Conservation (phyloP, 352 stramenopile genomes). For the Ophiocytium majus region DNA sequence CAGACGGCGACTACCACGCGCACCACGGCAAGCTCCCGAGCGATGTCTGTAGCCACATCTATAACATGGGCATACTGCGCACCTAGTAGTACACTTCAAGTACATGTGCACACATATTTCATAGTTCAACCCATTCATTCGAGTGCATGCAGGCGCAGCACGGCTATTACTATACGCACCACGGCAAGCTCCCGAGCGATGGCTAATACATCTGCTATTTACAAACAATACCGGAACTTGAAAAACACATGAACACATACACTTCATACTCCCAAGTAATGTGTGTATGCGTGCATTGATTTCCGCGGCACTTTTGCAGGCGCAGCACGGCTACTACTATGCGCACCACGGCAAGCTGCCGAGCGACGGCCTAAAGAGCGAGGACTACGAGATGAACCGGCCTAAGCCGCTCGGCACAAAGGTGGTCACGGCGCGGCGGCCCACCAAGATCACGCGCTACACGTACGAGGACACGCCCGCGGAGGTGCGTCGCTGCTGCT, state of each 20-base stretch:
- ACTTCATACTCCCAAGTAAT: too few relatives aligned
- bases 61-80: too few relatives aligned
- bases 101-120: too few relatives aligned
- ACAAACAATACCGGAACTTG: too few relatives aligned
- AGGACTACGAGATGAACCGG: conserved; percentile 15
- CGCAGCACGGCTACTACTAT: neutral
- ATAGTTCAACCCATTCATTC: too few relatives aligned
- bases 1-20: neutral
- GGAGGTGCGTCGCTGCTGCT: neutral
- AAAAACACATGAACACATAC: too few relatives aligned
- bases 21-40: neutral
- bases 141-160: too few relatives aligned
- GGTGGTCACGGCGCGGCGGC: neutral
- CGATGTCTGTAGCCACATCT: too few relatives aligned
- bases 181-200: neutral
- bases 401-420: conserved; percentile 1
- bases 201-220: too few relatives aligned
- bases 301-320: neutral
- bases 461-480: neutral
- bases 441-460: conserved; percentile 16
- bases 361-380: neutral
- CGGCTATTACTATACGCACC: conserved; percentile 9
- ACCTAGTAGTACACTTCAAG: too few relatives aligned
- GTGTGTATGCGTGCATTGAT: neutral
- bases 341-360: conserved; percentile 18